Conservation (phyloP, 2,329 filamentous ascomycete species). For the Aspergillus oerlinghausenensis region DNA sequence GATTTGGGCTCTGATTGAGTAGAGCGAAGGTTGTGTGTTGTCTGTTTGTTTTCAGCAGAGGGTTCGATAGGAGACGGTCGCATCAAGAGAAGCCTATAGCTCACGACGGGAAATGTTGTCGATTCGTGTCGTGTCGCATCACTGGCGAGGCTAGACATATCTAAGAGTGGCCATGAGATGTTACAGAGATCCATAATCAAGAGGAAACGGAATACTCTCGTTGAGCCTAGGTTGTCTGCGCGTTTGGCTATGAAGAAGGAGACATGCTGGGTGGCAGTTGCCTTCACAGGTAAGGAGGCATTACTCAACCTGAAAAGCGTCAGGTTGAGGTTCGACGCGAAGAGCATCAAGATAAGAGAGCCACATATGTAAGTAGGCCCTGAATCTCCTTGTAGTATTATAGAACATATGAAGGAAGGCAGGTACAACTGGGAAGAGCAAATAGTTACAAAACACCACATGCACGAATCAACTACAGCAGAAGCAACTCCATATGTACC, state of each 20-base stretch:
- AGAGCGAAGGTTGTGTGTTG: neutral
- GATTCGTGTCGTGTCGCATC: neutral
- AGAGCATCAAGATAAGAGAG: neutral
- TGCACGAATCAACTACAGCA: neutral
- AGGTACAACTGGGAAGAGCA: neutral
- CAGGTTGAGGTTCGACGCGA: neutral
- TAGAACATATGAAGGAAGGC: neutral
- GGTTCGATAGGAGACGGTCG: neutral
- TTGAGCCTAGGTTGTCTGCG: neutral
- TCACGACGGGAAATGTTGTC: neutral
- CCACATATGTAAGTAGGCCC: too few relatives aligned
- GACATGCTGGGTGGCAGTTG: neutral
- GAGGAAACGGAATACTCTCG: neutral
- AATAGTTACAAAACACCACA: neutral
- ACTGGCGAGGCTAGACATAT: neutral
- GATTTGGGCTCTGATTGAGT: neutral
- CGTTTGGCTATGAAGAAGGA: neutral
- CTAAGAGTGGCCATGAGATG: neutral
- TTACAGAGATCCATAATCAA: neutral
- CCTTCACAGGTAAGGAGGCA: too few relatives aligned
- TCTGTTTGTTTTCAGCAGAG: neutral
- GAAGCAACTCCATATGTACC: neutral
- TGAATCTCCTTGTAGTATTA: neutral
- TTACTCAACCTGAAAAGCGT: neutral
- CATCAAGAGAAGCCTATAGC: neutral